Evolutionary conservation across 1,284 basidiomycete genomes (phyloP).

Genomic region (Melampsora americana): DNA sequence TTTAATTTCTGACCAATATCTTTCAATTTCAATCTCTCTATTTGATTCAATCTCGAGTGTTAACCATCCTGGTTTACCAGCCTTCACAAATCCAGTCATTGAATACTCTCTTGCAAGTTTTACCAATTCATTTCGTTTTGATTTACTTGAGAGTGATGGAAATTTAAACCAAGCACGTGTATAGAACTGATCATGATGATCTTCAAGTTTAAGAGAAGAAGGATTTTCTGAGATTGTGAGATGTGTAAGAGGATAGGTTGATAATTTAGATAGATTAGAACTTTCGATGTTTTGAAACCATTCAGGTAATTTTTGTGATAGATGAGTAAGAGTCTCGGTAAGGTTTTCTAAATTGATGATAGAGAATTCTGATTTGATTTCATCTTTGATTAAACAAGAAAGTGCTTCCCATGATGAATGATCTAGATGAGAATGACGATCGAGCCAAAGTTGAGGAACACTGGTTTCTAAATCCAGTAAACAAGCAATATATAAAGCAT

Average conservation of each 20-base stretch:
- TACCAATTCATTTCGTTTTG: neutral
- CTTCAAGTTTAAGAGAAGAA: neutral
- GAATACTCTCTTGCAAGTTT: neutral
- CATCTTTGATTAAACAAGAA: neutral
- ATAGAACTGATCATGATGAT: neutral
- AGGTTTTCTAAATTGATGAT: neutral
- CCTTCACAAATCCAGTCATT: neutral
- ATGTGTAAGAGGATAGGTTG: too few species aligned
- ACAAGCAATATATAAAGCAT: neutral
- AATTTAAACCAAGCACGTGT: conserved; percentile 3
- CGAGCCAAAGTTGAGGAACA: neutral
- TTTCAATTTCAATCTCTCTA: neutral
- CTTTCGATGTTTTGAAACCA: neutral
- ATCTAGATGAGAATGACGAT: neutral
- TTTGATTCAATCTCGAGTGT: neutral
- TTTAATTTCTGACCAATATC: conserved; percentile 3
- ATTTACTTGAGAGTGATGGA: neutral
- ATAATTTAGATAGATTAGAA: neutral
- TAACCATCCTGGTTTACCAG: neutral
- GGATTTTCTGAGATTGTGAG: neutral
- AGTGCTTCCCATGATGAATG: neutral
- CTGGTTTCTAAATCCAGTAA: neutral
- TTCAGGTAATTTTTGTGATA: neutral
- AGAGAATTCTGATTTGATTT: neutral
- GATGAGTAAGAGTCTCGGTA: neutral